These are phyloP conservation scores for Chimonanthus praecox DNA, from an alignment of 164 flowering plant species.

Conservation along the genomic window DNA sequence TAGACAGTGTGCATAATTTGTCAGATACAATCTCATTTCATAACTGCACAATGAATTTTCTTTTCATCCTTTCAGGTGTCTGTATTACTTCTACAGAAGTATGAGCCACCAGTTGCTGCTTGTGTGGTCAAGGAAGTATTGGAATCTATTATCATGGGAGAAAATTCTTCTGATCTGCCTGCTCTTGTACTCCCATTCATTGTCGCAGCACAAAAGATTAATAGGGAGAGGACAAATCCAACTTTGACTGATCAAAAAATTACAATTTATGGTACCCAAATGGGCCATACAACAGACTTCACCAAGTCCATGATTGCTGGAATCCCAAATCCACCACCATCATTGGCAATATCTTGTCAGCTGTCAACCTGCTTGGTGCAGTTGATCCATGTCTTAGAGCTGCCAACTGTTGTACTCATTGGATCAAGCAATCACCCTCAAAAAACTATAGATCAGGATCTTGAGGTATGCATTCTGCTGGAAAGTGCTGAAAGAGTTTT, in stretches of 20 bases:
- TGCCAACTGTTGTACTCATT: slow-evolving; percentile 55
- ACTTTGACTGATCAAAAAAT: slow-evolving; percentile 9
- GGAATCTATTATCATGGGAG: slow-evolving; percentile 29
- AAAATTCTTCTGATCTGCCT: slow-evolving; percentile 31
- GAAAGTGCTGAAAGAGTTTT: not conserved
- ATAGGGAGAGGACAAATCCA: slow-evolving; percentile 27
- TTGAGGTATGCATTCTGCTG: slow-evolving; percentile 36
- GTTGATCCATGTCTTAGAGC: slow-evolving; percentile 36
- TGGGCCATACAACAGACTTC: slow-evolving; percentile 48
- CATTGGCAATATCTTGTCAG: slow-evolving; percentile 53
- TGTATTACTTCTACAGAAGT: slow-evolving; percentile 44
- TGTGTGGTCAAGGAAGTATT: slow-evolving; percentile 62
- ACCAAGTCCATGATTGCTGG: slow-evolving; percentile 25
- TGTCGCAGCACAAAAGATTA: slow-evolving; percentile 43
- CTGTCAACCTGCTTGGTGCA: slow-evolving; percentile 58
- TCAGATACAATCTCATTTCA: not conserved
- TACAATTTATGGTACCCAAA: slow-evolving; percentile 38
- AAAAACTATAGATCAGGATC: slow-evolving; percentile 26
- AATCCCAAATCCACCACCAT: slow-evolving; percentile 35
- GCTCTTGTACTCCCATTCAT: slow-evolving; percentile 51
- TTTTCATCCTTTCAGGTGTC: slow-evolving; percentile 43
- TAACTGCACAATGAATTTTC: not conserved
- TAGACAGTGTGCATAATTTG: too few species aligned
- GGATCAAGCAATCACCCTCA: slow-evolving; percentile 33
- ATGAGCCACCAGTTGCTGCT: slow-evolving; percentile 55